phyloP scores from a whole-genome alignment of 2,329 filamentous ascomycete species.

The Botrytis hyacinthi region DNA sequence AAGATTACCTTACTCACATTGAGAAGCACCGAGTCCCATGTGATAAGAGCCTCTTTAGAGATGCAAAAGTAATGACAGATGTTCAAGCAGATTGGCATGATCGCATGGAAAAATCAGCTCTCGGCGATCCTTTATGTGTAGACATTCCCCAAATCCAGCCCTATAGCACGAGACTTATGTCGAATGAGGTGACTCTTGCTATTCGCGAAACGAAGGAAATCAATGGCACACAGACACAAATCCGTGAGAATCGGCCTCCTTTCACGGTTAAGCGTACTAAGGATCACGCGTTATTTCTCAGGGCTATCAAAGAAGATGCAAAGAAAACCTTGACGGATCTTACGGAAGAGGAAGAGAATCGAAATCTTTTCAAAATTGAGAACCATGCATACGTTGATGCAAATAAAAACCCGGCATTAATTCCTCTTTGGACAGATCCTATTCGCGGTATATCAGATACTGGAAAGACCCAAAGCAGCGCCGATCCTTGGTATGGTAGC shows the following conservation, averaged over 20 bases:
- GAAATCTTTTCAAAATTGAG: slow-evolving; percentile 31
- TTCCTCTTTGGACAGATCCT: slow-evolving; percentile 34
- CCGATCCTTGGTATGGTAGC: slow-evolving; percentile 13
- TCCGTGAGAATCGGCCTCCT: slow-evolving; percentile 30
- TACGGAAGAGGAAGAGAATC: slow-evolving; percentile 24
- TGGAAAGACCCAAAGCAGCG: slow-evolving; percentile 16
- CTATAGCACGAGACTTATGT: slow-evolving; percentile 29
- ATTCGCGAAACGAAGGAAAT: slow-evolving; percentile 22
- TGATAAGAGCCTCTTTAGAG: slow-evolving; percentile 25
- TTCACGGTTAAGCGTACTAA: slow-evolving; percentile 28
- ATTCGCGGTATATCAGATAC: slow-evolving; percentile 28
- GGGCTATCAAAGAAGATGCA: slow-evolving; percentile 26
- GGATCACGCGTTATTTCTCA: slow-evolving; percentile 29
- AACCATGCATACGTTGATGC: slow-evolving; percentile 31
- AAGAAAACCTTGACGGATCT: slow-evolving; percentile 21
- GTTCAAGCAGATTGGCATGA: slow-evolving; percentile 31
- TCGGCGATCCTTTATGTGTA: slow-evolving; percentile 13
- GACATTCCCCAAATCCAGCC: slow-evolving; percentile 20
- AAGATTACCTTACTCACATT: slow-evolving; percentile 30
- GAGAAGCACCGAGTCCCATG: not conserved
- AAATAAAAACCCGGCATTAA: slow-evolving; percentile 29
- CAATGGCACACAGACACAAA: slow-evolving; percentile 24
- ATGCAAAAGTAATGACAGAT: slow-evolving; percentile 31
- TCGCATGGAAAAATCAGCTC: slow-evolving; percentile 11
- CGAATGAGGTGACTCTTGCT: slow-evolving; percentile 13